Evolutionary conservation across 257 asterid species (phyloP).

Genomic region (Solanum neorickii): DNA sequence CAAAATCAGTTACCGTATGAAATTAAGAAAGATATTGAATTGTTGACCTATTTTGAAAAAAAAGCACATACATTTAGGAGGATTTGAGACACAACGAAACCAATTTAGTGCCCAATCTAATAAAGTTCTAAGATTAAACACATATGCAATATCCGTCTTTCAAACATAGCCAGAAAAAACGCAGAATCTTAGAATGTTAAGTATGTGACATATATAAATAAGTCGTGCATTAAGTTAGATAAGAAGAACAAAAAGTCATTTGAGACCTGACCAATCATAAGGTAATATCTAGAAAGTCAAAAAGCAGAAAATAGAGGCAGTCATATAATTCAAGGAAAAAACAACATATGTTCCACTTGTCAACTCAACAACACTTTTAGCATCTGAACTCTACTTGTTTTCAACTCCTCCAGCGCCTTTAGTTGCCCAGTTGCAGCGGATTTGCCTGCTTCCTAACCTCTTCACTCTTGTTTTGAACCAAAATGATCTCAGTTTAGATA

Average conservation of each 20-base stretch:
- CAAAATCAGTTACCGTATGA: neutral
- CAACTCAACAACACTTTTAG: constrained; percentile 43
- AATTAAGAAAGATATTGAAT: neutral
- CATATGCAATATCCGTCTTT: neutral
- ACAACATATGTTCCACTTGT: constrained; percentile 50
- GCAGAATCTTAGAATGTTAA: neutral
- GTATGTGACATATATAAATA: neutral
- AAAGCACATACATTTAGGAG: neutral
- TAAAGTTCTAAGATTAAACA: neutral
- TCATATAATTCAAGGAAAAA: neutral
- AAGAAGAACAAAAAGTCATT: no score
- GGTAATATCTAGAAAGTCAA: neutral
- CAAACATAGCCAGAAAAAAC: neutral
- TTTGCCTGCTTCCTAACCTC: constrained; percentile 84
- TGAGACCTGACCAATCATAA: neutral
- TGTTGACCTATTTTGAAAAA: neutral
- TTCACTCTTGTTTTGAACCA: constrained; percentile 31
- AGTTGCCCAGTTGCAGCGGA: constrained; percentile 87
- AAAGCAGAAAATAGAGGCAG: neutral
- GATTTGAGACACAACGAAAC: neutral
- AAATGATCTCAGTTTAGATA: neutral
- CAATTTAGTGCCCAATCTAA: neutral
- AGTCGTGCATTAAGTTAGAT: no score
- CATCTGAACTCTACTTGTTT: constrained; percentile 48
- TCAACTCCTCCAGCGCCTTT: constrained; percentile 56